Evolutionary conservation across 495 filamentous ascomycete genomes (phyloP), one percentile per base, ranked within the genome.

Genomic region (Hypoxylon cercidicola): DNA sequence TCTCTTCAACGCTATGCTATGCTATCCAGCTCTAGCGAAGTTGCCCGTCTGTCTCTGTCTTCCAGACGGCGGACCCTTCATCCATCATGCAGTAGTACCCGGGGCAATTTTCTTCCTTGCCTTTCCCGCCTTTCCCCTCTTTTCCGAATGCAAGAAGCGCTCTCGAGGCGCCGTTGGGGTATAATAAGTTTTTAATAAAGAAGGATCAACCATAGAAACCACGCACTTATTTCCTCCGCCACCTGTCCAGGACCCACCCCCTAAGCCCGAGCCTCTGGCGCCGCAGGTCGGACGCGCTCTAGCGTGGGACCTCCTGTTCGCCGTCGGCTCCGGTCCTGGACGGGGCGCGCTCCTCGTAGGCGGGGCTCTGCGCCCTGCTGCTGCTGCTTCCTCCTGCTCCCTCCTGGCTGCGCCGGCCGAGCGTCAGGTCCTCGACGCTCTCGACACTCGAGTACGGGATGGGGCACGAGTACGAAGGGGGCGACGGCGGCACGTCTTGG

Each of bases 401-500:
- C 21, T 65, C 66, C 10, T 35, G 56, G 39, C 60, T 69, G 2
- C 15, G 16, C 1, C 61, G 61, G 45, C 8, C 55, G 12, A 68
- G 32, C 1, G 19, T 46, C 4, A 74, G 30, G 16, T 71, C 69
- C 50, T 74, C 70, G 15, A 70, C 64, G 49, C 55, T 64, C 45
- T 62, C 69, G 16, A 69, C 41, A 18, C 56, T 63, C 19, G 63
- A 40, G 49, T 65, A 64, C 4, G 66, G 41, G 9, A 70, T 75
- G 28, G 73, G 62, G 10, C 52, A 62, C 1, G 69, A 70, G 63
- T 99, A 98, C 1, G 84, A 84, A 0, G 95, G 95, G 30, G 95
- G 95, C 44, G 89, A 91, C 7, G 87, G 88, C 0, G 94, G 93
- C 23, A 99, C 93, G 72, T 98, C 91, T 78, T 95, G 90, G 72